A percentile compares a stretch with the other conserved stretches of the same genome.
Conservation (phyloP, 495 filamentous ascomycete genomes). For the Podospora tetraspora region DNA sequence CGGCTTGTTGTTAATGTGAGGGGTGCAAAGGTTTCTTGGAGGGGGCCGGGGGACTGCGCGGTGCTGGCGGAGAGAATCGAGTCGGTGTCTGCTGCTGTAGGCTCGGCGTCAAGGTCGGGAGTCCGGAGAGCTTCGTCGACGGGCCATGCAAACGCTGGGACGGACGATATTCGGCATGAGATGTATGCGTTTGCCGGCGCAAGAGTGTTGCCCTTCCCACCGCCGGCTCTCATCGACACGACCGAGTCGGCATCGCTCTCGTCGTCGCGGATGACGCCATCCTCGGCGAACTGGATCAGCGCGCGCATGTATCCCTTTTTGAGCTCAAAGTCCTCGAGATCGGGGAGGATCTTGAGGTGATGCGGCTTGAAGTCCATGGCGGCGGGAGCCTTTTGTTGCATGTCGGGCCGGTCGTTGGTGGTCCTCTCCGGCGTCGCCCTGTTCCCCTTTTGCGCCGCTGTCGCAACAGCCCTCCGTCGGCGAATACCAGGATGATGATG, state of each 20-base stretch:
- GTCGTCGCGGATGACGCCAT: slow-evolving; percentile 10
- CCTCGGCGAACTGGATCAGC: slow-evolving; percentile 20
- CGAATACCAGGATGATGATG: not conserved
- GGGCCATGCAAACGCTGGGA: slow-evolving; percentile 7
- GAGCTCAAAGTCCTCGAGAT: not conserved
- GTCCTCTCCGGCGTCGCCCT: not conserved
- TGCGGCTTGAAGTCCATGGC: not conserved
- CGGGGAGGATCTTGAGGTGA: not conserved
- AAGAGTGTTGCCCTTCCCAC: not conserved
- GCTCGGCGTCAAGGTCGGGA: not conserved
- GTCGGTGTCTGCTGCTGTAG: not conserved
- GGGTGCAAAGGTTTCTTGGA: not conserved
- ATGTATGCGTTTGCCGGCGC: not conserved
- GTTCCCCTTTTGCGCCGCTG: not conserved
- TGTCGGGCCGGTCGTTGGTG: not conserved
- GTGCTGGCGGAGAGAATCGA: not conserved
- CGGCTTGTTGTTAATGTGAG: not conserved
- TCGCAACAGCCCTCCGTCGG: not conserved
- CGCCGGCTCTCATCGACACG: not conserved
- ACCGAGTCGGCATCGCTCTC: slow-evolving; percentile 24
- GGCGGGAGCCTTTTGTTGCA: not conserved
- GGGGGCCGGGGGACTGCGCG: not conserved
- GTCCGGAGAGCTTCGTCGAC: not conserved
- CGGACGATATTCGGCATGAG: slow-evolving; percentile 14
- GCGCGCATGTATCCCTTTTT: slow-evolving; percentile 17